A percentile compares a stretch with the other conserved stretches of the same genome.
Conservation (phyloP, 345 rosid species). For the Ailanthus altissimus region DNA sequence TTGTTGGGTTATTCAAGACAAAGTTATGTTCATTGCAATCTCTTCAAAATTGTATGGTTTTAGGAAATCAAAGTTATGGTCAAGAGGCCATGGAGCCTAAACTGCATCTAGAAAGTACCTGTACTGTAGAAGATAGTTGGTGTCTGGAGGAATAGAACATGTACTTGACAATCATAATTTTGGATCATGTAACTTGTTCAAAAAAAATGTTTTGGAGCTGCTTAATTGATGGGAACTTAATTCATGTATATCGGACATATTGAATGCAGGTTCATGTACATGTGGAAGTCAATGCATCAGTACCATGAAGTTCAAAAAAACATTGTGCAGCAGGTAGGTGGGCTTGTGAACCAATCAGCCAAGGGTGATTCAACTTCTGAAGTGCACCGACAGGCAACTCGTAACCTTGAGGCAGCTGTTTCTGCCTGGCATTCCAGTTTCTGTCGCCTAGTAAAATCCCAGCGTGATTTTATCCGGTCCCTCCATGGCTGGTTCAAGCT, state of each 20-base stretch:
- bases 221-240: not conserved
- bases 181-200: not conserved
- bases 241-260: not conserved
- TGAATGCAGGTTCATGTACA: constrained; percentile 82
- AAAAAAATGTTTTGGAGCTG: not conserved
- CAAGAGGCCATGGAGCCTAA: not conserved
- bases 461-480: constrained; percentile 72
- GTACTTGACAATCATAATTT: not conserved
- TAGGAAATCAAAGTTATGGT: not conserved
- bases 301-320: constrained; percentile 80
- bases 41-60: not conserved
- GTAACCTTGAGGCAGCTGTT: constrained; percentile 87
- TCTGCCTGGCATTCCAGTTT: constrained; percentile 91
- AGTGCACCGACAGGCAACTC: constrained; percentile 88
- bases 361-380: constrained; percentile 90
- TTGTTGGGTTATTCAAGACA: not conserved
- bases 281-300: constrained; percentile 95
- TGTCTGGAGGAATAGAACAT: not conserved
- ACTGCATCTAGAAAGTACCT: not conserved
- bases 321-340: constrained; percentile 93
- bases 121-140: not conserved
- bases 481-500: constrained; percentile 95
- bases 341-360: constrained; percentile 71
- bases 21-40: not conserved
- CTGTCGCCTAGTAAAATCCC: constrained; percentile 76